Conservation (phyloP, 2,329 filamentous ascomycete species). For the Cordyceps cicadae region DNA sequence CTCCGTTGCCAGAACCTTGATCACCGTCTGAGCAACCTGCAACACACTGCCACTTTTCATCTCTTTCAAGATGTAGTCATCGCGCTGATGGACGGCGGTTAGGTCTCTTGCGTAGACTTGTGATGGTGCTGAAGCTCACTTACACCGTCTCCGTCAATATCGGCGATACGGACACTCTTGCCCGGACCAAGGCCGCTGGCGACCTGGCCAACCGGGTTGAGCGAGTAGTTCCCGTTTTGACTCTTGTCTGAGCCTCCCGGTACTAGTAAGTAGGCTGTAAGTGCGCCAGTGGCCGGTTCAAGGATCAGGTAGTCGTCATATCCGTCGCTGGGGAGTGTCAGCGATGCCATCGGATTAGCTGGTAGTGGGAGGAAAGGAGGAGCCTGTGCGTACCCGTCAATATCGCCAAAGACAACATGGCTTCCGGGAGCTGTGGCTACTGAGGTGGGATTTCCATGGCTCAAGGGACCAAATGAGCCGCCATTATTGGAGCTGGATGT, state of each 20-base stretch:
- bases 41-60: not conserved
- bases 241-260: not conserved
- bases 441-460: constrained; percentile 11
- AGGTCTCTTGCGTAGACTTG: not conserved
- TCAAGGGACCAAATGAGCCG: constrained; percentile 2
- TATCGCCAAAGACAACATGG: constrained; percentile 14
- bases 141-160: constrained; percentile 19
- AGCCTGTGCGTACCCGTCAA: constrained; percentile 9
- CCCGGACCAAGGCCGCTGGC: constrained; percentile 14
- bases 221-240: not conserved
- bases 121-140: not conserved
- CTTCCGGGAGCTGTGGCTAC: constrained; percentile 9
- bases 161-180: constrained; percentile 15
- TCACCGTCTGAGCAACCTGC: not conserved
- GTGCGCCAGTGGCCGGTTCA: constrained; percentile 9
- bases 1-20: too few species aligned
- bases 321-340: constrained; percentile 7
- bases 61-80: constrained; percentile 14
- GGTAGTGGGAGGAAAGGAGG: not conserved
- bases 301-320: constrained; percentile 13
- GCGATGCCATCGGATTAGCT: not conserved
- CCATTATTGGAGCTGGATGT: not conserved
- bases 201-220: constrained; percentile 10
- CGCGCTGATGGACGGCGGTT: not conserved
- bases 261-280: constrained; percentile 2